These are phyloP conservation scores for Suillus plorans DNA, from an alignment of 768 basidiomycete species.

Conservation along the genomic window DNA sequence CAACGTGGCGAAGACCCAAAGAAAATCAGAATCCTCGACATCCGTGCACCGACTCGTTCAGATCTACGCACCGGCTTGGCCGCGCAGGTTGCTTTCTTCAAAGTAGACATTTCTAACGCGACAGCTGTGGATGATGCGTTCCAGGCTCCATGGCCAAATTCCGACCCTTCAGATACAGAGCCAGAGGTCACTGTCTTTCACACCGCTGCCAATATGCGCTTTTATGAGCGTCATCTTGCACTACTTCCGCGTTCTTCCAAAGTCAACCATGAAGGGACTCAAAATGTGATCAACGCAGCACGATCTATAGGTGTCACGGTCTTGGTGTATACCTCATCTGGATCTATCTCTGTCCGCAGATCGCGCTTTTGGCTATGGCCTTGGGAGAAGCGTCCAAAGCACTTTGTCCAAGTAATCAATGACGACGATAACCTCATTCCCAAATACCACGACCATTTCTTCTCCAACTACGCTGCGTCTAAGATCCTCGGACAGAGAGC, in stretches of 20 bases:
- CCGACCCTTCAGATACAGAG: slow-evolving; percentile 20
- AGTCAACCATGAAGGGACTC: slow-evolving; percentile 68
- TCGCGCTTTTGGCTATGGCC: slow-evolving; percentile 71
- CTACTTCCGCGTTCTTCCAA: slow-evolving; percentile 54
- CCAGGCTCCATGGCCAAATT: slow-evolving; percentile 56
- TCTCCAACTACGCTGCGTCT: slow-evolving; percentile 76
- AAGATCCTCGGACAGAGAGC: slow-evolving; percentile 57
- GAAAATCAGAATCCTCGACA: slow-evolving; percentile 65
- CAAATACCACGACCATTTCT: slow-evolving; percentile 58
- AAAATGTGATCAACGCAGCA: slow-evolving; percentile 63
- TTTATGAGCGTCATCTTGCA: slow-evolving; percentile 59
- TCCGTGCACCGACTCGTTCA: slow-evolving; percentile 56
- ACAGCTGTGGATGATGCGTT: slow-evolving; percentile 60
- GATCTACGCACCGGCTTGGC: slow-evolving; percentile 56
- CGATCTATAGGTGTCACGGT: slow-evolving; percentile 52
- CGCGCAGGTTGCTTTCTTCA: slow-evolving; percentile 53
- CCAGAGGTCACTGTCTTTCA: slow-evolving; percentile 65
- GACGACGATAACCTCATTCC: slow-evolving; percentile 59
- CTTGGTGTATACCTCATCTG: slow-evolving; percentile 75
- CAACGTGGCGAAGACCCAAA: slow-evolving; percentile 69
- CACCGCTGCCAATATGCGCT: slow-evolving; percentile 76
- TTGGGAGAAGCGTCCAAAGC: slow-evolving; percentile 61
- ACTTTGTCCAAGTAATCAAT: slow-evolving; percentile 61
- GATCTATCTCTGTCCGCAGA: slow-evolving; percentile 56
- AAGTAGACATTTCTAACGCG: slow-evolving; percentile 57